Percentiles rank a stretch among this genome's conserved stretches.
Conservation (phyloP, 129 eudicot species). For the Flaveria ramosissima region DNA sequence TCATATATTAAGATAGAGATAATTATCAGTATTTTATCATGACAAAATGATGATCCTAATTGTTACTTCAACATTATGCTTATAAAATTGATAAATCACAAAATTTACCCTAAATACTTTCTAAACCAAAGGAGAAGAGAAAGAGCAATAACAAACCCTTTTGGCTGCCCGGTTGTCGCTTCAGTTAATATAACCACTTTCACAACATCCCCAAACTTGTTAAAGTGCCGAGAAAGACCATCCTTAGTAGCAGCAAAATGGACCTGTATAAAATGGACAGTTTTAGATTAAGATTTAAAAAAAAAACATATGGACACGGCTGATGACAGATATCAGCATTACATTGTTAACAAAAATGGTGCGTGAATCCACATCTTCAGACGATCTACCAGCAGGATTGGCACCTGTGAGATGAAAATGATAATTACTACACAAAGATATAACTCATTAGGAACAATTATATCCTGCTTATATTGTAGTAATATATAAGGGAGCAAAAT, state of each 20-base stretch:
- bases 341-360: conserved; percentile 86
- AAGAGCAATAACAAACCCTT: conserved; percentile 57
- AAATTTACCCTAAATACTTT: conserved; percentile 9
- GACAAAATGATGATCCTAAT: neutral
- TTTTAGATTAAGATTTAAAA: conserved; percentile 8
- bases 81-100: neutral
- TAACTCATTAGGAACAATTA: neutral
- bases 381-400: conserved; percentile 52
- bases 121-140: conserved; percentile 10
- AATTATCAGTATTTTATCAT: neutral
- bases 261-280: conserved; percentile 49
- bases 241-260: conserved; percentile 98
- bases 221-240: conserved; percentile 81
- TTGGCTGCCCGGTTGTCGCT: conserved; percentile 80
- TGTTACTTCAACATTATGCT: neutral
- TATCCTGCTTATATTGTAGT: neutral
- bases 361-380: conserved; percentile 80
- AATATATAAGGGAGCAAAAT: neutral
- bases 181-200: conserved; percentile 78
- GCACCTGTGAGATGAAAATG: conserved; percentile 44
- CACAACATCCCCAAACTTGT: conserved; percentile 88
- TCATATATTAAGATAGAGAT: neutral
- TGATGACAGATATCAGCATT: conserved; percentile 25
- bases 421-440: neutral
- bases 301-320: neutral